Evolutionary conservation across 441 rosid genomes (phyloP).

Genomic region (Daphne laureola): DNA sequence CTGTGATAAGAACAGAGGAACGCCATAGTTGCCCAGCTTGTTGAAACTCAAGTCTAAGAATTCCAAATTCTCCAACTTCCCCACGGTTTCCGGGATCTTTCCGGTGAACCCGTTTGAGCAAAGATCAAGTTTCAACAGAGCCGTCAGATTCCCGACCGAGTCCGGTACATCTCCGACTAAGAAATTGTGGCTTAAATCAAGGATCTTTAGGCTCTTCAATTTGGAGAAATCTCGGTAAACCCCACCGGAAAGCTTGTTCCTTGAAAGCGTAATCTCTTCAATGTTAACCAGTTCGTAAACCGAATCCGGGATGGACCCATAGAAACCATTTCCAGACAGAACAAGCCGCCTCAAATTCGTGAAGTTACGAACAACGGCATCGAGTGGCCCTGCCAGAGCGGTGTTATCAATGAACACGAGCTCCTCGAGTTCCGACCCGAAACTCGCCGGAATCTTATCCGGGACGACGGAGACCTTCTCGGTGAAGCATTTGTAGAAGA

Average conservation of each 20-base stretch:
- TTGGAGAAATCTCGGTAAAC: constrained; percentile 18
- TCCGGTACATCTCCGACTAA: constrained; percentile 38
- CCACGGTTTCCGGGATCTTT: constrained; percentile 38
- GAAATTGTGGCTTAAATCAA: constrained; percentile 43
- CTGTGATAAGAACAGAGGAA: constrained; percentile 40
- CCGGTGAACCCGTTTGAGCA: constrained; percentile 40
- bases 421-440: constrained; percentile 44
- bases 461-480: constrained; percentile 14
- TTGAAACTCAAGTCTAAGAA: constrained; percentile 58
- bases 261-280: constrained; percentile 50
- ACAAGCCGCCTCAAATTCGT: constrained; percentile 40
- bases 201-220: constrained; percentile 37
- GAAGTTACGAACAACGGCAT: constrained; percentile 32
- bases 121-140: constrained; percentile 58
- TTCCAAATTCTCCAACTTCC: constrained; percentile 32
- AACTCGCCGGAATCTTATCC: constrained; percentile 24
- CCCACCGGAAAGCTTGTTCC: constrained; percentile 42
- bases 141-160: constrained; percentile 30
- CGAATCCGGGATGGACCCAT: constrained; percentile 36
- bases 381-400: constrained; percentile 32
- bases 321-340: constrained; percentile 47
- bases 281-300: constrained; percentile 28
- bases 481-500: constrained; percentile 60
- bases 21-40: constrained; percentile 39
- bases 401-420: constrained; percentile 55